Evolutionary conservation across 306 rosid genomes (phyloP), one percentile per base, ranked within the genome.

Genomic region (Vigna mungo): DNA sequence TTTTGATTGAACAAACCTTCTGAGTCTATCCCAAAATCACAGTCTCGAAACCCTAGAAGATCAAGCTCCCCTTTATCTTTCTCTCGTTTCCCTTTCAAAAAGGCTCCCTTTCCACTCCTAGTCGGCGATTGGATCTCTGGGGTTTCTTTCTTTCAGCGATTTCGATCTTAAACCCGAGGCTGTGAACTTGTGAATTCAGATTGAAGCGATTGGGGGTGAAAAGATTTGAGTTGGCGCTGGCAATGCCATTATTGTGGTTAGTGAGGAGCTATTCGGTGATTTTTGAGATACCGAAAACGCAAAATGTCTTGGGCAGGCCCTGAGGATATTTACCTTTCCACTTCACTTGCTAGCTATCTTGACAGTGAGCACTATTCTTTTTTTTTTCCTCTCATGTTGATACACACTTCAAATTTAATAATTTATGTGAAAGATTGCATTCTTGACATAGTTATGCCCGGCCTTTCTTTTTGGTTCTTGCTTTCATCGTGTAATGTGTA

Each of bases 271-370:
- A 56, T 81, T 88, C 83, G 92, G 90, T 81, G 70, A 51, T 86
- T 90, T 87, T 87, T 85, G 62, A 25, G 77, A 83, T 81, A 81
- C 90, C 78, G 88, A 80, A 82, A 82, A 84, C 56, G 18, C 78
- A 72, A 86, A 59, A 94, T 94, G 98, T 88, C 97, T 84, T 90
- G 97, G 97, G 96, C 97, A 34, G 94, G 93, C 84, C 93, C 98
- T 53, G 98, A 94, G 84, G 97, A 94, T 80, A 83, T 90, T 80
- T 88, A 89, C 89, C 95, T 94, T 64, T 94, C 97, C 32, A 94
- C 98, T 82, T 92, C 96, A 73, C 97, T 94, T 68, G 98, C 98
- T 30, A 94, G 94, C 81, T 94, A 94, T 84, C 98, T 94, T 78
- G 98, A 94, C 84, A 92, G 98, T 94, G 78, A 80, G 90, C 27